These are phyloP conservation scores for Aspergillus spinulosporus DNA, from an alignment of 2,329 filamentous ascomycete genomes.

Conservation along the genomic window DNA sequence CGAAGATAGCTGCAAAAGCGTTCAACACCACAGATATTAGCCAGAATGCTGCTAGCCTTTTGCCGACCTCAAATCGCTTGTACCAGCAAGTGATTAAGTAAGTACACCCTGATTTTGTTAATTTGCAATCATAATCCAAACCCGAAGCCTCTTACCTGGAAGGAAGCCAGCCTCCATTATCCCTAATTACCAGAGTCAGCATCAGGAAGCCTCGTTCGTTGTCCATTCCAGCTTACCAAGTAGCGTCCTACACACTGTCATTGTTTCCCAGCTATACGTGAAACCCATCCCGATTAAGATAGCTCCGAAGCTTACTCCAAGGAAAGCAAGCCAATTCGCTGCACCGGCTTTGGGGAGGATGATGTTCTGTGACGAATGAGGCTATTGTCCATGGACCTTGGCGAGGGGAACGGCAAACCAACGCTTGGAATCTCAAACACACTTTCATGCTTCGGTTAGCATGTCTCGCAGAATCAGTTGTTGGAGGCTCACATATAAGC, in stretches of 20 bases:
- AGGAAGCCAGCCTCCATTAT: slow-evolving; percentile 32
- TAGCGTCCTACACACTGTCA: slow-evolving; percentile 31
- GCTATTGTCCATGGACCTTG: neutral
- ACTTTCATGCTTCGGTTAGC: slow-evolving; percentile 5
- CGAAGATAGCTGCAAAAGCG: slow-evolving; percentile 39
- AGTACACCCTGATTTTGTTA: slow-evolving; percentile 29
- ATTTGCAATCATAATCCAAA: neutral
- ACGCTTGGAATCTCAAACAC: slow-evolving; percentile 19
- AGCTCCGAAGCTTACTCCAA: slow-evolving; percentile 27
- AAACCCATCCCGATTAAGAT: slow-evolving; percentile 35
- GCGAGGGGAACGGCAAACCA: neutral
- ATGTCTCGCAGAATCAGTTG: neutral
- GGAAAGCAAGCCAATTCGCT: slow-evolving; percentile 29
- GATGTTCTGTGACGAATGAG: slow-evolving; percentile 22
- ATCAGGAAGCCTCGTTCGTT: too few species aligned
- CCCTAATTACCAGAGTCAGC: slow-evolving; percentile 23
- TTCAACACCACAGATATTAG: slow-evolving; percentile 23
- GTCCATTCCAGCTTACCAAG: slow-evolving; percentile 2
- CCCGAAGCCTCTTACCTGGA: slow-evolving; percentile 19
- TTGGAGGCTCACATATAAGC: slow-evolving; percentile 25
- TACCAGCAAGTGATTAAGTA: slow-evolving; percentile 42
- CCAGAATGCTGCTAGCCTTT: slow-evolving; percentile 28
- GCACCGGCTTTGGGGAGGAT: slow-evolving; percentile 30
- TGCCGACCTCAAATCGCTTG: slow-evolving; percentile 38
- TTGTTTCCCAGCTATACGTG: slow-evolving; percentile 32